Conservation (phyloP, 1,284 basidiomycete genomes). For the Rhodotorula sp. region DNA sequence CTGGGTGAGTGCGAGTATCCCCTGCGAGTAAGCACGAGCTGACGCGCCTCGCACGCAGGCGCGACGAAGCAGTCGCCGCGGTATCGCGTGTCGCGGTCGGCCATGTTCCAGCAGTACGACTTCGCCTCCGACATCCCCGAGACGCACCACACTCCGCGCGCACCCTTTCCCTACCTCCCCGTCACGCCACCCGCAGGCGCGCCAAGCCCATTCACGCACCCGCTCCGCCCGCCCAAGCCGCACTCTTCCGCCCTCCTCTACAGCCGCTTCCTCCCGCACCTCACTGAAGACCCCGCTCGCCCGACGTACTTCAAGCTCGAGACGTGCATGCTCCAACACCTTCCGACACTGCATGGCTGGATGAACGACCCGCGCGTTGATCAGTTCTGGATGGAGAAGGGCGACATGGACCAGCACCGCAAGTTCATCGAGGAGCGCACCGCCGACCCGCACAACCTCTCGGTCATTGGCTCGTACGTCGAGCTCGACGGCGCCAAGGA, state of each 20-base stretch:
- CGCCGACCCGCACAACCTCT: conserved; percentile 56
- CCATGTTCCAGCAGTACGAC: conserved; percentile 38
- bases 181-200: conserved; percentile 9
- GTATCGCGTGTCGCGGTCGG: conserved; percentile 32
- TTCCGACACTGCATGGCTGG: conserved; percentile 60
- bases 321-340: conserved; percentile 56
- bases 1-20: conserved; percentile 10
- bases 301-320: conserved; percentile 56
- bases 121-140: conserved; percentile 28
- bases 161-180: conserved; percentile 30
- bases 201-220: conserved; percentile 52
- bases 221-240: conserved; percentile 61
- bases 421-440: conserved; percentile 55
- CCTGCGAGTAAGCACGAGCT: background rate
- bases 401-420: conserved; percentile 58
- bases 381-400: conserved; percentile 57
- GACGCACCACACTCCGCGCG: conserved; percentile 7
- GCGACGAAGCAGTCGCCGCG: conserved; percentile 16
- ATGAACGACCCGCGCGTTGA: conserved; percentile 60
- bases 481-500: conserved; percentile 26
- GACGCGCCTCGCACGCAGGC: background rate
- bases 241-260: conserved; percentile 57
- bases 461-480: conserved; percentile 52
- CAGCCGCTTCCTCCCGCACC: conserved; percentile 56
- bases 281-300: conserved; percentile 43